Base-by-base conservation (phyloP, 805 yeast genomes). In the Yarrowia bubula region DNA sequence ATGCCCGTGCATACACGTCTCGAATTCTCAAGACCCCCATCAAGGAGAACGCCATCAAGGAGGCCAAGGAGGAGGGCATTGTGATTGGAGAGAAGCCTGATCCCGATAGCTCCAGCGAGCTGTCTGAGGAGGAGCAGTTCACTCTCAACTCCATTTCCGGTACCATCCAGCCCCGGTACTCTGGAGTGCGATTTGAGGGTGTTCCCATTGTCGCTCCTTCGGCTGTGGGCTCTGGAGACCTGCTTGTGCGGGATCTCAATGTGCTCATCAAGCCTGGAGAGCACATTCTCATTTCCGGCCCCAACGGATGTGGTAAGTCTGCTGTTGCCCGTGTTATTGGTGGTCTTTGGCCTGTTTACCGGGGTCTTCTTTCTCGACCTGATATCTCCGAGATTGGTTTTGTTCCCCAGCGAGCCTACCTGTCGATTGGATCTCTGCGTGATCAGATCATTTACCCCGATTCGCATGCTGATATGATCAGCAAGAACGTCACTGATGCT, bases 391-490 rank as follows among this genome's bases (percentile, higher is more conserved):
- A 90, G 68, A 82, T 92, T 32, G 80, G 86, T 66, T 92, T 86
- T 74, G 80, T 92, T 65, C 96, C 97, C 11, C 98, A 92, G 77
- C 85, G 87, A 70, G 88, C 96, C 6, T 92, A 92, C 75, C 89
- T 92, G 75, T 82, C 83, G 66, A 77, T 76, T 62, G 97, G 97
- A 7, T 87, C 93, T 31, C 83, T 92, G 68, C 83, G 97, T 69
- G 98, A 92, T 73, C 98, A 92, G 77, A 83, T 92, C 50, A 92
- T 90, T 47, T 92, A 92, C 72, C 98, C 98, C 4, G 78, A 84
- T 76, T 84, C 89, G 17, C 85, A 90, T 71, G 84, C 82, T 46
- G 92, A 90, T 57, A 90, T 92, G 88, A 76, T 88, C 51, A 86
- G 83, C 63, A 79, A 80, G 75, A 96, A 96, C 1, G 78, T 77